Base-by-base conservation (phyloP, 1,284 basidiomycete species). In the Tilletia indica region DNA sequence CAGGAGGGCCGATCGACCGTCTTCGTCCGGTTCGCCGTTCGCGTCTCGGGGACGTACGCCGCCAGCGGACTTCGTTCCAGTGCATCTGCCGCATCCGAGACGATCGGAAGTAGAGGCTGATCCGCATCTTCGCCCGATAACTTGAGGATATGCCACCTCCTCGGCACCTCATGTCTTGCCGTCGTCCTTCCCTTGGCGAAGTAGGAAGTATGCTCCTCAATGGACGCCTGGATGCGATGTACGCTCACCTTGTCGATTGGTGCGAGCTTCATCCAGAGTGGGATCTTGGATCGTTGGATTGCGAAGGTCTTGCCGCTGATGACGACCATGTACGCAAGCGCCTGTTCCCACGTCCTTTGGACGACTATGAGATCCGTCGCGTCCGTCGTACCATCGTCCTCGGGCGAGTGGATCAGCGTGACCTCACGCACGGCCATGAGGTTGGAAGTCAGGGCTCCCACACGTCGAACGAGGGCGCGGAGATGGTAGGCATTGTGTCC, bases 271-370 rank as follows among this genome's bases (percentile, higher is more conserved):
- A 98, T 87, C 69, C 89, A 89, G 51, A 98, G 86, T 0, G 94
- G 93, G 47, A 98, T 89, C 16, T 87, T 87, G 25, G 93, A 91
- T 21, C 34, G 21, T 21, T 94, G 94, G 67, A 98, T 89, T 6
- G 77, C 71, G 67, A 78, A 78, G 45, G 73, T 74, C 68, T 91
- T 90, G 14, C 92, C 93, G 42, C 90, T 89, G 36, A 97, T 86
- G 0, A 91, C 89, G 71, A 98, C 91, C 74, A 85, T 78, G 78
- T 93, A 94, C 76, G 93, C 90, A 81, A 98, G 87, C 82, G 97
- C 91, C 72, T 91, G 89, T 73, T 97, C 95, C 95, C 95, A 99
- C 78, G 92, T 90, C 34, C 93, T 87, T 83, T 97, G 92, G 14
- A 98, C 90, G 67, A 94, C 88, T 73, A 98, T 91, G 77, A 90